A percentile compares a stretch with the other conserved stretches of the same genome.
phyloP scores from a whole-genome alignment of 208 protist species.

The Trichomonas vaginalis region DNA sequence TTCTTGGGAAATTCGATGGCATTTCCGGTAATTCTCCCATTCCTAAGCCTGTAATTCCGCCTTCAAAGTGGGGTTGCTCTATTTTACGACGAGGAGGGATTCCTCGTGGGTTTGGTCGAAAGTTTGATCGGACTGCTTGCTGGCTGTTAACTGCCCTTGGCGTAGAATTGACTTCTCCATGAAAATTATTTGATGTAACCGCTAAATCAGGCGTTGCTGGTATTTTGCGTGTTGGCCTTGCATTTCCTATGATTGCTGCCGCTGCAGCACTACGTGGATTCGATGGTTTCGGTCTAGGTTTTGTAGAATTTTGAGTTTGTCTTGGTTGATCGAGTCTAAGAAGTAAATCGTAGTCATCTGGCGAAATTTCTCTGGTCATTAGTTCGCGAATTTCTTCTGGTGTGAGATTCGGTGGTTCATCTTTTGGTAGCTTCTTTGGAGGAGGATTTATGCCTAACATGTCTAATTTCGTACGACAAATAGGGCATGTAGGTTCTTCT shows the following conservation, averaged over 20 bases:
- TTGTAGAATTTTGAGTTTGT: neutral
- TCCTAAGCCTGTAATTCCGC: neutral
- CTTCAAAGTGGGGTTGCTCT: neutral
- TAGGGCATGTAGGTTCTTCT: neutral
- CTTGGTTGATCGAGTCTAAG: neutral
- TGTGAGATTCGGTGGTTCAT: neutral
- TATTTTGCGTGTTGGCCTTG: neutral
- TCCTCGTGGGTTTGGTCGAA: neutral
- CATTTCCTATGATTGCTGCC: neutral
- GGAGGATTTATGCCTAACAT: neutral
- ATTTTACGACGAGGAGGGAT: neutral
- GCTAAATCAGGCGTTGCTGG: neutral
- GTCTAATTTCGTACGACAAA: neutral
- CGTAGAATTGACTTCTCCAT: neutral
- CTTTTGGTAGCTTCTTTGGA: neutral
- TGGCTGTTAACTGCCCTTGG: neutral
- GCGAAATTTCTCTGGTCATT: neutral
- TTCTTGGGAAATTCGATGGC: neutral
- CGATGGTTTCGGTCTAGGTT: neutral
- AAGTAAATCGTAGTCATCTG: constrained; percentile 3
- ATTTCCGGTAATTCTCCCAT: neutral
- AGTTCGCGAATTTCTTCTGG: neutral
- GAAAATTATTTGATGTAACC: neutral
- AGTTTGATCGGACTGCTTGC: neutral
- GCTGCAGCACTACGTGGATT: neutral